Base-by-base conservation (phyloP, 2,329 filamentous ascomycete species). In the Catunica adiposa region DNA sequence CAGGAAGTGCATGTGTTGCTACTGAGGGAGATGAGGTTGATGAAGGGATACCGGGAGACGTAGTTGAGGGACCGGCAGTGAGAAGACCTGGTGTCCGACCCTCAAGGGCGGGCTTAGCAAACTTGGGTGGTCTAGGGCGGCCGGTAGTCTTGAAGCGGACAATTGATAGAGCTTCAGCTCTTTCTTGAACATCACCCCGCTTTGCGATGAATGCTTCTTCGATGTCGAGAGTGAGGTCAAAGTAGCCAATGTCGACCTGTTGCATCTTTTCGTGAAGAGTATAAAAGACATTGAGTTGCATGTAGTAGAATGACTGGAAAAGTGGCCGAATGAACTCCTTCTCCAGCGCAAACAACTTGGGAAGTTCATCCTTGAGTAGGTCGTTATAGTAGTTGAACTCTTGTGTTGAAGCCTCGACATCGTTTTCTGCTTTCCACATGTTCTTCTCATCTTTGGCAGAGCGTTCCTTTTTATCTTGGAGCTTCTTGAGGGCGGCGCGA, bases 251-350 rank as follows among this genome's bases (percentile, higher is more conserved):
- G 65, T 97, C 89, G 67, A 94, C 89, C 62, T 78, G 82, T 71
- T 98, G 92, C 92, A 98, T 98, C 70, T 84, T 88, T 70, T 97
- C 90, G 68, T 98, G 92, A 55, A 98, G 76, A 1, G 92, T 98
- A 70, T 98, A 98, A 69, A 97, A 98, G 61, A 98, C 87, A 69
- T 98, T 98, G 61, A 98, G 79, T 70, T 98, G 92, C 92, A 98
- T 98, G 74, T 97, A 98, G 72, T 98, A 98, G 73, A 98, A 98
- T 8, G 87, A 94, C 68, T 97, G 92, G 76, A 98, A 98, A 6
- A 98, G 79, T 2, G 92, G 92, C 62, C 87, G 83, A 68, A 98
- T 98, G 68, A 98, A 97, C 68, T 97, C 85, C 61, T 83, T 80
- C 69, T 98, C 92, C 17, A 98, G 79, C 6, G 73, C 69, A 69